These are phyloP conservation scores for Calonectria pseudoturangicola DNA, from an alignment of 2,329 filamentous ascomycete species.

Conservation along the genomic window DNA sequence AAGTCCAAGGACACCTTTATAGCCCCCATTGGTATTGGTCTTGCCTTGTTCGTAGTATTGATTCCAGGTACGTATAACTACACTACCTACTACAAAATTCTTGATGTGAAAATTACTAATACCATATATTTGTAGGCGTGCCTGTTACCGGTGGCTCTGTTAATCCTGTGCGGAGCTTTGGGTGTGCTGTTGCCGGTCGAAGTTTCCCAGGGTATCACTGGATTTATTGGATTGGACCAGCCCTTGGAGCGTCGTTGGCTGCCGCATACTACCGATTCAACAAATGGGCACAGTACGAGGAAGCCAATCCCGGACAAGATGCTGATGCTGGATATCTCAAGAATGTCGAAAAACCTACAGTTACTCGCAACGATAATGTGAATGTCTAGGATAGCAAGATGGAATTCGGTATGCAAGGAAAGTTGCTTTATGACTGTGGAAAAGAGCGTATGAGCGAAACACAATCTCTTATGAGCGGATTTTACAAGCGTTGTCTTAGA, in stretches of 20 bases:
- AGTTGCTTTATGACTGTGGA: too few relatives aligned
- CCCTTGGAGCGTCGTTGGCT: conserved; percentile 67
- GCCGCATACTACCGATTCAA: conserved; percentile 67
- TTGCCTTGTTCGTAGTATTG: conserved; percentile 77
- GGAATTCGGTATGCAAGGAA: too few relatives aligned
- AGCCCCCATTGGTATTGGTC: conserved; percentile 81
- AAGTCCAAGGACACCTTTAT: conserved; percentile 82
- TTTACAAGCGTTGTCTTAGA: too few relatives aligned
- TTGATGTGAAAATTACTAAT: not conserved
- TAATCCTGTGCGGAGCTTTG: conserved; percentile 69
- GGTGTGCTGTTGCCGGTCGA: conserved; percentile 63
- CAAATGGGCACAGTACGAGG: conserved; percentile 68
- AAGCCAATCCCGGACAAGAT: conserved; percentile 65
- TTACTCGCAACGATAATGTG: not conserved
- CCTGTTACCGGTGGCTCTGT: conserved; percentile 63
- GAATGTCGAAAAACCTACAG: not conserved
- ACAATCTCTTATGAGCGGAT: too few relatives aligned
- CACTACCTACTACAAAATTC: not conserved
- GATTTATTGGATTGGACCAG: conserved; percentile 72
- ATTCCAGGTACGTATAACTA: conserved; percentile 51
- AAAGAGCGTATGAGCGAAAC: too few relatives aligned
- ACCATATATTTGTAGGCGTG: conserved; percentile 47
- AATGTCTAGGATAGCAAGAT: not conserved
- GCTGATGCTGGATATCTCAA: conserved; percentile 42
- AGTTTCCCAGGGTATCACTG: conserved; percentile 66